Conservation (phyloP, 2,329 filamentous ascomycete species). For the Exophiala dermatitidis region DNA sequence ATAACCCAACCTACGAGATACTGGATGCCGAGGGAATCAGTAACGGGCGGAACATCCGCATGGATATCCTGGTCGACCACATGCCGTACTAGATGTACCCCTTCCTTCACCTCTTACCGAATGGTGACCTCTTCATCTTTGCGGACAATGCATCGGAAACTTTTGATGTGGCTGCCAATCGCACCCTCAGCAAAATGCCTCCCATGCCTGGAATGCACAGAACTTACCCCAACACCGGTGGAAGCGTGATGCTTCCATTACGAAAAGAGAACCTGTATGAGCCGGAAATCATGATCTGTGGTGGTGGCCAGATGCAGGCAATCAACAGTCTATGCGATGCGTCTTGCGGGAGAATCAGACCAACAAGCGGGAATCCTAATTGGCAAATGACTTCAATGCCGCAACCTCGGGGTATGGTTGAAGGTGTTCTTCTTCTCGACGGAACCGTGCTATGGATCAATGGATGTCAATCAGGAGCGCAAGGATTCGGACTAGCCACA, state of each 20-base stretch:
- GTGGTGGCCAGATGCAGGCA: slow-evolving; percentile 54
- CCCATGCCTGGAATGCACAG: slow-evolving; percentile 51
- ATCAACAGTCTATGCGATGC: slow-evolving; percentile 52
- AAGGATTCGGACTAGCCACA: slow-evolving; percentile 53
- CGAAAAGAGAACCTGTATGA: slow-evolving; percentile 47
- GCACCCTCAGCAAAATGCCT: slow-evolving; percentile 42
- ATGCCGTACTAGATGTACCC: slow-evolving; percentile 61
- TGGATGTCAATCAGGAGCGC: slow-evolving; percentile 50
- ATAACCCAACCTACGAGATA: slow-evolving; percentile 58
- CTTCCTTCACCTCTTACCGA: slow-evolving; percentile 52
- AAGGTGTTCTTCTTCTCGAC: slow-evolving; percentile 53
- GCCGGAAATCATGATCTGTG: slow-evolving; percentile 51
- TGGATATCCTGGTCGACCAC: slow-evolving; percentile 51
- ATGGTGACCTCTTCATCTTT: slow-evolving; percentile 53
- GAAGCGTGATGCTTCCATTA: slow-evolving; percentile 50
- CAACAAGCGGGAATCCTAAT: slow-evolving; percentile 41
- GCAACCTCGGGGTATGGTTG: slow-evolving; percentile 51
- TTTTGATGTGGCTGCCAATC: slow-evolving; percentile 46
- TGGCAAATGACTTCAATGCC: slow-evolving; percentile 57
- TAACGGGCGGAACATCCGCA: slow-evolving; percentile 41
- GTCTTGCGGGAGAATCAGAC: slow-evolving; percentile 51
- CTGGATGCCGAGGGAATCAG: slow-evolving; percentile 45
- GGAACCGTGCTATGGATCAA: slow-evolving; percentile 55
- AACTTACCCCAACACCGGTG: slow-evolving; percentile 56
- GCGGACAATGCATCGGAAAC: slow-evolving; percentile 50